Evolutionary conservation across 1,139 yeast genomes (phyloP), one percentile per base, ranked within the genome.

Genomic region (Magnusiomyces suaveolens): DNA sequence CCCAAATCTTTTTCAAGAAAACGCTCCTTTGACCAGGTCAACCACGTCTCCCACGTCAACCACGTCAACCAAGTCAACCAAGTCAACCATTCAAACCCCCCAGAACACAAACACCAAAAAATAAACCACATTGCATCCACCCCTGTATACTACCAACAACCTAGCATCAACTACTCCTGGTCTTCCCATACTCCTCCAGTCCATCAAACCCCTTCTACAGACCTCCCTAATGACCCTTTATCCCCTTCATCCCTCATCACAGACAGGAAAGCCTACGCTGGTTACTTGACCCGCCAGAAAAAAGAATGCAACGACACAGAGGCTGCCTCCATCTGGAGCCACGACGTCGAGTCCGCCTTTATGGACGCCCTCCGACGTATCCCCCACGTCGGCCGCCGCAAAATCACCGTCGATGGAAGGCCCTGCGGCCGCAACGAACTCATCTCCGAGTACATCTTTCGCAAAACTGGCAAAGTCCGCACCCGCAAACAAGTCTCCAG

Each of bases 371-470:
- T 90, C 53, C 74, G 78, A 52, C 78, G 87, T 54, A 89, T 90
- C 53, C 96, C 97, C 41, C 87, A 88, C 62, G 87, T 85, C 60
- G 96, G 97, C 1, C 75, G 94, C 43, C 80, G 86, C 57, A 90
- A 90, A 68, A 87, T 90, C 64, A 86, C 88, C 63, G 81, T 90
- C 54, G 81, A 83, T 56, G 95, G 95, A 36, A 78, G 87, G 55
- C 83, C 89, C 10, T 87, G 95, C 65, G 98, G 98, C 23, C 76
- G 98, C 59, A 90, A 90, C 69, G 97, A 90, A 72, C 76, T 90
- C 58, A 87, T 90, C 55, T 84, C 95, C 23, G 92, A 89, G 66
- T 90, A 82, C 66, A 88, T 90, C 56, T 72, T 77, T 59, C 81
- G 82, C 59, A 82, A 82, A 63, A 87, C 97, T 1, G 94, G 94